phyloP scores from a whole-genome alignment of 2,329 filamentous ascomycete genomes.

The Gliomastix tumulicola region DNA sequence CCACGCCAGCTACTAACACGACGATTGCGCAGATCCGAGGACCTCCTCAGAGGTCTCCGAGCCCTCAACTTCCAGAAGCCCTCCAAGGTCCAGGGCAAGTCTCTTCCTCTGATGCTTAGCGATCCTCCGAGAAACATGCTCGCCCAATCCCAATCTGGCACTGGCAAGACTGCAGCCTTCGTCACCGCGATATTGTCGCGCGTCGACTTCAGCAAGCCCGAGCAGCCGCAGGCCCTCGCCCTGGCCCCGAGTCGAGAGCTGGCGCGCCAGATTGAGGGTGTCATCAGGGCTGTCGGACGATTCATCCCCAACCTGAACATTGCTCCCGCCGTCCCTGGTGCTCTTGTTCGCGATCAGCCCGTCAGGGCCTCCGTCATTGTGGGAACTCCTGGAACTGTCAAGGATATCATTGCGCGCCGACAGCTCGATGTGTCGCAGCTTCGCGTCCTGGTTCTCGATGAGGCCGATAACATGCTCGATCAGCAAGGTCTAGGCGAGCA shows the following conservation, averaged over 20 bases:
- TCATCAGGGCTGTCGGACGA: slow-evolving; percentile 75
- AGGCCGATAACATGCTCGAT: slow-evolving; percentile 98
- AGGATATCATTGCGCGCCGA: slow-evolving; percentile 74
- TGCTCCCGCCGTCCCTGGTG: slow-evolving; percentile 77
- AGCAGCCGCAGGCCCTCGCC: slow-evolving; percentile 76
- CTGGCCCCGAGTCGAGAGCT: slow-evolving; percentile 92
- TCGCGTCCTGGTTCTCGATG: slow-evolving; percentile 83
- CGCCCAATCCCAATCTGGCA: slow-evolving; percentile 97
- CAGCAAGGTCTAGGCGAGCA: slow-evolving; percentile 93
- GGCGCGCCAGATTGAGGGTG: slow-evolving; percentile 86
- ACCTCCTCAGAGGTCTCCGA: slow-evolving; percentile 70
- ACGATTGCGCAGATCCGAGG: slow-evolving; percentile 24
- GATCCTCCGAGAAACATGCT: slow-evolving; percentile 92
- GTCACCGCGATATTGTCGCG: slow-evolving; percentile 86
- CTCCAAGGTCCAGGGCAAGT: slow-evolving; percentile 96
- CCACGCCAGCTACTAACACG: no score
- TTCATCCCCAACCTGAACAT: slow-evolving; percentile 73
- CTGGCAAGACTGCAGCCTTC: slow-evolving; percentile 96
- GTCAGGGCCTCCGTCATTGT: slow-evolving; percentile 77
- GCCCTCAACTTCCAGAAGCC: slow-evolving; percentile 87
- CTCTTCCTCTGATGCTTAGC: slow-evolving; percentile 78
- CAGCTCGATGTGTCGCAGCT: slow-evolving; percentile 67
- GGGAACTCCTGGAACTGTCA: slow-evolving; percentile 88
- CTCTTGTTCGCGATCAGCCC: slow-evolving; percentile 58
- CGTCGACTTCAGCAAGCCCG: slow-evolving; percentile 63